Evolutionary conservation across 108 stramenopile genomes (phyloP).

Genomic region (Fragilaria crotonensis): DNA sequence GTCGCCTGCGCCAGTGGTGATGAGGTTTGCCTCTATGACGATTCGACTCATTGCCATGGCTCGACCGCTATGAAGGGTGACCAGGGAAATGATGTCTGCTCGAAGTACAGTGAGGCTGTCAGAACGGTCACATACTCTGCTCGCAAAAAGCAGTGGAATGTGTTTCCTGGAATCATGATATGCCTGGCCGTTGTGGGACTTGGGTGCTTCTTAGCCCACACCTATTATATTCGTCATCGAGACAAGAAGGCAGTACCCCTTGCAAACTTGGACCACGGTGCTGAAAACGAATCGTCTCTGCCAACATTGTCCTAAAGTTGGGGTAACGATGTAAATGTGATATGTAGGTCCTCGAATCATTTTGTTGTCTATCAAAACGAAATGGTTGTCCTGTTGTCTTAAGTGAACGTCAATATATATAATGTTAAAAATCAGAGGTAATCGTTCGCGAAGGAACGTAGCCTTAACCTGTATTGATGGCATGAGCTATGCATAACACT

Average conservation of each 20-base stretch:
- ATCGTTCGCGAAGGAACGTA: too few relatives aligned
- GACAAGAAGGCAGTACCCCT: constrained; percentile 11
- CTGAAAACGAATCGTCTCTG: too few relatives aligned
- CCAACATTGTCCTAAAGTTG: too few relatives aligned
- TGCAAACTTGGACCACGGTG: constrained; percentile 2
- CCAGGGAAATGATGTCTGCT: constrained; percentile 32
- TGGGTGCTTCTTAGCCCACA: constrained; percentile 24
- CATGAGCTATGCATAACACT: too few relatives aligned
- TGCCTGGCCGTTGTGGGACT: constrained; percentile 7
- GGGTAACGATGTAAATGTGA: too few relatives aligned
- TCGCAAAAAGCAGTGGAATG: constrained; percentile 18
- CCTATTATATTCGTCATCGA: constrained; percentile 50
- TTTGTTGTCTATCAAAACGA: too few relatives aligned
- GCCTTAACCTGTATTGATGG: too few relatives aligned
- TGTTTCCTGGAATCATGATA: constrained; percentile 14
- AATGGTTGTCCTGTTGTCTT: too few relatives aligned
- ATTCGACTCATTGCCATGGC: constrained; percentile 42
- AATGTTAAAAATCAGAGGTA: too few relatives aligned
- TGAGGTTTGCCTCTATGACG: constrained; percentile 27
- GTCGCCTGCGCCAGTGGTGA: constrained; percentile 21
- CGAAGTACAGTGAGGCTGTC: constrained; percentile 22
- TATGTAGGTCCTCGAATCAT: too few relatives aligned
- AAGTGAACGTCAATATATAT: too few relatives aligned
- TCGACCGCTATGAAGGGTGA: constrained; percentile 18
- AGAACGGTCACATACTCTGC: constrained; percentile 22